phyloP scores from a whole-genome alignment of 2,329 filamentous ascomycete genomes.

The Apiospora koreana region DNA sequence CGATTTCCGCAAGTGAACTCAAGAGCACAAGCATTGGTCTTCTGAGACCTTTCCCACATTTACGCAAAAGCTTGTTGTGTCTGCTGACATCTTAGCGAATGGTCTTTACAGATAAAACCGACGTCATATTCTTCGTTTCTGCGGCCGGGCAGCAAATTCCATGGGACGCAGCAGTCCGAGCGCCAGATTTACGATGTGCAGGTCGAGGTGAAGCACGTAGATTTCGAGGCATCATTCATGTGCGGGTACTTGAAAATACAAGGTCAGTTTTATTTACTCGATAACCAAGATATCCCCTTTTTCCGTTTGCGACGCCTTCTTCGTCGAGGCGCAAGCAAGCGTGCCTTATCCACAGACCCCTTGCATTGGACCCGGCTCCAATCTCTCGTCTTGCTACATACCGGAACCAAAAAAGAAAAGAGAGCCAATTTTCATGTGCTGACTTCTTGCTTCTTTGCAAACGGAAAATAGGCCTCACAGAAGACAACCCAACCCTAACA shows the following conservation, averaged over 20 bases:
- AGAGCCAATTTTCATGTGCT: not conserved
- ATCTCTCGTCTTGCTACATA: not conserved
- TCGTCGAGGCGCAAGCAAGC: not conserved
- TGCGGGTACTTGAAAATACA: slow-evolving; percentile 96
- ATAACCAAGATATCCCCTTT: not conserved
- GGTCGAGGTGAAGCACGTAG: slow-evolving; percentile 95
- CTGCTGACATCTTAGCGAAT: not conserved
- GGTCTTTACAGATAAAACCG: slow-evolving; percentile 63
- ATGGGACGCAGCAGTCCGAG: slow-evolving; percentile 90
- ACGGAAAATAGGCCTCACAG: slow-evolving; percentile 70
- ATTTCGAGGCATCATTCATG: slow-evolving; percentile 89
- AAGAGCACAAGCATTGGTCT: not conserved
- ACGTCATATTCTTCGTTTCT: slow-evolving; percentile 84
- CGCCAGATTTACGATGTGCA: slow-evolving; percentile 92
- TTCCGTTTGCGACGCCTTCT: not conserved
- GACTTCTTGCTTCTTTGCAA: not conserved
- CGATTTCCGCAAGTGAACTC: not conserved
- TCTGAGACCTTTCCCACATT: not conserved
- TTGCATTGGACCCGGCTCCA: not conserved
- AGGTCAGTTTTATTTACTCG: slow-evolving; percentile 55
- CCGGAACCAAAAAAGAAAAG: not conserved
- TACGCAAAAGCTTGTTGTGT: not conserved
- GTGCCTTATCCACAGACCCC: not conserved
- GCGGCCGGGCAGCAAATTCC: slow-evolving; percentile 83
- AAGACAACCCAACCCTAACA: slow-evolving; percentile 95